phyloP scores from a whole-genome alignment of 2,329 filamentous ascomycete genomes.

The Fonsecaea pugnacius region DNA sequence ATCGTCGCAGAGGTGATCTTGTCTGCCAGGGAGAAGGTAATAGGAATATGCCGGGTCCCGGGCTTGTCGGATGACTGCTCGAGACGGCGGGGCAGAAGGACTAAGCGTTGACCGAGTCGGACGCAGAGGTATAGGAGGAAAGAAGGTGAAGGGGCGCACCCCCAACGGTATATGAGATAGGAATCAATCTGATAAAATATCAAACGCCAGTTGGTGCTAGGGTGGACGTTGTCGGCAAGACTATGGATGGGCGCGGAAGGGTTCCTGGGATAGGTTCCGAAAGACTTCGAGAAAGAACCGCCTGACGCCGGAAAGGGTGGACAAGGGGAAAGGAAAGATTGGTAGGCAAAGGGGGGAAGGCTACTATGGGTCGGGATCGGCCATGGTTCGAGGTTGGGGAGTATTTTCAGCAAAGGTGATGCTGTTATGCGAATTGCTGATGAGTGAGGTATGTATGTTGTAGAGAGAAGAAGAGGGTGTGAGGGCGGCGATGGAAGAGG shows the following conservation, averaged over 20 bases:
- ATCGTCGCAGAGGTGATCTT: neutral
- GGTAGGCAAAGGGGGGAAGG: neutral
- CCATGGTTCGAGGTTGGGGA: constrained; percentile 20
- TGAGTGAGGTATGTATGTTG: neutral
- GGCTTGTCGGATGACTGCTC: neutral
- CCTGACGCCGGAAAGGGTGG: constrained; percentile 27
- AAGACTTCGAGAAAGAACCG: constrained; percentile 26
- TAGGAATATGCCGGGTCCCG: neutral
- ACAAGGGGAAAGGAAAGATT: constrained; percentile 11
- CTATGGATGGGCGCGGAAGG: constrained; percentile 20
- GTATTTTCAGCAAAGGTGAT: constrained; percentile 22
- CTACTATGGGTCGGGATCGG: constrained; percentile 29
- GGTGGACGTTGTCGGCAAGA: constrained; percentile 13
- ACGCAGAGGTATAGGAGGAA: neutral
- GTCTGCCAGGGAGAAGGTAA: neutral
- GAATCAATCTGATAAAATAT: neutral
- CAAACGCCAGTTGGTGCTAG: constrained; percentile 17
- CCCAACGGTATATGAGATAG: neutral
- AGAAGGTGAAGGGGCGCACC: neutral
- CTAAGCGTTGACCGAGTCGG: neutral
- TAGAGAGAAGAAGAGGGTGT: neutral
- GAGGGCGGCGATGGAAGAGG: neutral
- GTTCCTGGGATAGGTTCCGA: constrained; percentile 12
- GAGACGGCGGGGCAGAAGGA: neutral
- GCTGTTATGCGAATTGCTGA: constrained; percentile 9